Evolutionary conservation across 192 early-diverging fungal genomes (phyloP).

Genomic region (Allomyces javanicus): DNA sequence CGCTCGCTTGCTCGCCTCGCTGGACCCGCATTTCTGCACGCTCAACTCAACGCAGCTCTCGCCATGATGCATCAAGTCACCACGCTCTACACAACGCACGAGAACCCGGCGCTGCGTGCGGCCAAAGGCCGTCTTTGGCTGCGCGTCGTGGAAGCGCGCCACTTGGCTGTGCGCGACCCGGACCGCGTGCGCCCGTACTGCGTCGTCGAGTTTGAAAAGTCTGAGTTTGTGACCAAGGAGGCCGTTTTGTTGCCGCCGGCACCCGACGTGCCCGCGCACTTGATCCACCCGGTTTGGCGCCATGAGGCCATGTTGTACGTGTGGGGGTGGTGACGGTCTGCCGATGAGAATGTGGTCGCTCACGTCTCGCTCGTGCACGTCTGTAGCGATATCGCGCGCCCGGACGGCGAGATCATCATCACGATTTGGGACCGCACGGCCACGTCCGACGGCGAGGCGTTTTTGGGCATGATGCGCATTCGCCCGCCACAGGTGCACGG

Average conservation of each 20-base stretch:
- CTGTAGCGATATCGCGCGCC: constrained; percentile 21
- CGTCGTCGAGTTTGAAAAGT: constrained; percentile 38
- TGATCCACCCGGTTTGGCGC: constrained; percentile 20
- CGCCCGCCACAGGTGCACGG: constrained; percentile 20
- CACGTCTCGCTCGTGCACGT: not conserved
- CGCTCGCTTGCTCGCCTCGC: no score
- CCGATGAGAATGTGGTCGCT: constrained; percentile 7
- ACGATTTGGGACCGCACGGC: constrained; percentile 24
- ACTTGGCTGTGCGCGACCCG: not conserved
- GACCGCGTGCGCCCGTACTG: constrained; percentile 19
- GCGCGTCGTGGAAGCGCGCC: not conserved
- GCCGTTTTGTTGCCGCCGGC: constrained; percentile 7
- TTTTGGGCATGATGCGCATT: constrained; percentile 29
- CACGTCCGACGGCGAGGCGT: constrained; percentile 12
- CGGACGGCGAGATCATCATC: constrained; percentile 24
- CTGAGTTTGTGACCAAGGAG: constrained; percentile 29
- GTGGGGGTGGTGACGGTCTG: not conserved
- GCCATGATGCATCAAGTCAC: not conserved
- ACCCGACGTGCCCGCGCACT: not conserved
- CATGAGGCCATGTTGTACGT: constrained; percentile 37
- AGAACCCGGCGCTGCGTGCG: not conserved
- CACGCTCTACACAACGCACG: not conserved
- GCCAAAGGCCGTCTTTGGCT: constrained; percentile 13
- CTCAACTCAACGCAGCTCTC: no score
- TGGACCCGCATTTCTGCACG: no score